These are phyloP conservation scores for Hypoxylon crocopeplum DNA, from an alignment of 495 filamentous ascomycete genomes.

Conservation along the genomic window DNA sequence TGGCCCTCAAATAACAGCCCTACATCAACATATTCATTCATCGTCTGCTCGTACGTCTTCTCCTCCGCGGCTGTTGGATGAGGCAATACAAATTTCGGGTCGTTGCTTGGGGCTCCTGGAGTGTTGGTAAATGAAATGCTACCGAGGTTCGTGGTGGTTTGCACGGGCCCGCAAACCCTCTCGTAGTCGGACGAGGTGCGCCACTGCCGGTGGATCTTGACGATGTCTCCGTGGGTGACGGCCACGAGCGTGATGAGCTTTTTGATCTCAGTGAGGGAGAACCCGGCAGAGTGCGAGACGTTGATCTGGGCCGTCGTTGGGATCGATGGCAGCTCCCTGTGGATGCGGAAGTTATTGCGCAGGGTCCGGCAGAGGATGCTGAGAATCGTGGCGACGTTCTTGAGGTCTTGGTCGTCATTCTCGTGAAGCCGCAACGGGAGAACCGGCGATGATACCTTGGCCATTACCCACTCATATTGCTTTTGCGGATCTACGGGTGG, in stretches of 20 bases:
- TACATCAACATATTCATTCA: neutral
- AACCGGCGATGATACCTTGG: slow-evolving; percentile 24
- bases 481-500: neutral
- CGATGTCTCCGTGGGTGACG: neutral
- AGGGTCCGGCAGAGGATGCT: neutral
- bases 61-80: neutral
- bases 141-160: neutral
- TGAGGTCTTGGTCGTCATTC: neutral
- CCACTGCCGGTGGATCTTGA: neutral
- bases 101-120: neutral
- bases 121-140: neutral
- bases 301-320: slow-evolving; percentile 10
- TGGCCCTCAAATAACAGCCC: no score
- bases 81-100: neutral
- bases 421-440: neutral
- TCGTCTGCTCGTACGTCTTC: neutral
- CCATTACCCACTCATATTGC: slow-evolving; percentile 4
- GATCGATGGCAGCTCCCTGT: slow-evolving; percentile 8
- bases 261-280: slow-evolving; percentile 19
- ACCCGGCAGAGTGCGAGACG: neutral
- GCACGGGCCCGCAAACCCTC: slow-evolving; percentile 7
- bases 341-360: slow-evolving; percentile 20
- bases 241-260: slow-evolving; percentile 5
- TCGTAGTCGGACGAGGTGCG: neutral
- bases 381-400: no score